A percentile compares a stretch with the other conserved stretches of the same genome.
phyloP scores from a whole-genome alignment of 78 protist genomes.

The Chrysochromulina parva region DNA sequence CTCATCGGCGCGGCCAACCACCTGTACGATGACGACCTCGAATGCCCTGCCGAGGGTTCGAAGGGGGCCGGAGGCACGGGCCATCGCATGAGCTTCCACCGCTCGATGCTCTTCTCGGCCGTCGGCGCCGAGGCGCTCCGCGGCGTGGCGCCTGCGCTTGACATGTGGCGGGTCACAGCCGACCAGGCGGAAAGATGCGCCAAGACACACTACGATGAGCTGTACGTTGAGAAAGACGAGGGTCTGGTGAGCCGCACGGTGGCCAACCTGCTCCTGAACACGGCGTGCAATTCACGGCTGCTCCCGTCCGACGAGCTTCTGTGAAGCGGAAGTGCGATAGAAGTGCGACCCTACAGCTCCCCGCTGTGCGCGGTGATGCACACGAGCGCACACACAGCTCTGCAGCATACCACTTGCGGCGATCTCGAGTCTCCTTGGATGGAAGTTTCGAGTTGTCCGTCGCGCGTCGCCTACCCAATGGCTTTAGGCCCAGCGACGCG shows the following conservation, averaged over 20 bases:
- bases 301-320: background rate
- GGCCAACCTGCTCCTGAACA: background rate
- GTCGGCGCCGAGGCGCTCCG: background rate
- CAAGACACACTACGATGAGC: background rate
- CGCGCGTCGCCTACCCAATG: too few species aligned
- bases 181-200: background rate
- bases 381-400: too few species aligned
- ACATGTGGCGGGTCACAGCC: conserved; percentile 7
- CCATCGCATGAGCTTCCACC: conserved; percentile 2
- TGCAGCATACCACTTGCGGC: too few species aligned
- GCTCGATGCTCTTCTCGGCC: conserved; percentile 9
- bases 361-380: too few species aligned
- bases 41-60: background rate
- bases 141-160: background rate
- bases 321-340: too few species aligned
- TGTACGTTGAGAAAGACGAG: background rate
- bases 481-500: too few species aligned
- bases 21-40: background rate
- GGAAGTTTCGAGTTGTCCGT: too few species aligned
- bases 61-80: background rate
- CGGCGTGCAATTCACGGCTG: background rate
- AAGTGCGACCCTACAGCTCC: too few species aligned
- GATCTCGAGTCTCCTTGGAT: too few species aligned
- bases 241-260: background rate
- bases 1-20: background rate